Conservation (phyloP, 495 filamentous ascomycete species). For the Penicillium coprophilum region DNA sequence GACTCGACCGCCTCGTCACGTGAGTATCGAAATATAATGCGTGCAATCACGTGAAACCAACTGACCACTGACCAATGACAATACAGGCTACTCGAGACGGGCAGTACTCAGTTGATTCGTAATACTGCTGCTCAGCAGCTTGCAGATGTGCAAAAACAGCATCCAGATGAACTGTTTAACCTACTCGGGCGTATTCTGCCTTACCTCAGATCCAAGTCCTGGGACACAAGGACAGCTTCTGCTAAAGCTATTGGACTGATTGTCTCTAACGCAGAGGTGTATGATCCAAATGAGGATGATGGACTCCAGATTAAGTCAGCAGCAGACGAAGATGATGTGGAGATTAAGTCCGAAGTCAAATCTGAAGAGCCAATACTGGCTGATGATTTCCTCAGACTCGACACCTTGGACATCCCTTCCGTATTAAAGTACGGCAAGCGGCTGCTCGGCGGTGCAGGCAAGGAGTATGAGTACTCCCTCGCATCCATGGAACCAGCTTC, state of each 20-base stretch:
- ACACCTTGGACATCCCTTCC: slow-evolving; percentile 70
- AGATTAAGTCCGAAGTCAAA: slow-evolving; percentile 48
- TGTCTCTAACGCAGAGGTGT: slow-evolving; percentile 80
- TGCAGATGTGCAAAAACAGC: slow-evolving; percentile 94
- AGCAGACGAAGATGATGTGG: slow-evolving; percentile 49
- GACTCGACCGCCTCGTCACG: slow-evolving; percentile 92
- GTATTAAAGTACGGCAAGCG: slow-evolving; percentile 80
- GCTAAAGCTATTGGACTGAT: slow-evolving; percentile 93
- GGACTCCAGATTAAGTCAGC: slow-evolving; percentile 50
- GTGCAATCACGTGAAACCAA: neutral
- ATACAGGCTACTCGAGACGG: slow-evolving; percentile 85
- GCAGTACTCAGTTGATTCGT: slow-evolving; percentile 89
- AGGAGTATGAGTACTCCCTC: slow-evolving; percentile 79
- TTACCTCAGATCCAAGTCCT: slow-evolving; percentile 86
- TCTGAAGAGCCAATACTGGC: slow-evolving; percentile 27
- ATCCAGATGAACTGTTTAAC: slow-evolving; percentile 96
- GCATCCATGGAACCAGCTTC: slow-evolving; percentile 76
- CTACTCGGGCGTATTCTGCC: slow-evolving; percentile 93
- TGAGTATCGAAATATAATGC: slow-evolving; percentile 51
- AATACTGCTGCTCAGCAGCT: slow-evolving; percentile 96
- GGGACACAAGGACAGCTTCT: slow-evolving; percentile 90
- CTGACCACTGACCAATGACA: slow-evolving; percentile 31
- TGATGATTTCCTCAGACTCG: slow-evolving; percentile 65
- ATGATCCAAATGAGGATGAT: slow-evolving; percentile 80
- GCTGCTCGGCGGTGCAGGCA: slow-evolving; percentile 76